A percentile compares a stretch with the other conserved stretches of the same genome.
Evolutionary conservation across 345 rosid genomes (phyloP).

Genomic region (Geranium rotundifolium): DNA sequence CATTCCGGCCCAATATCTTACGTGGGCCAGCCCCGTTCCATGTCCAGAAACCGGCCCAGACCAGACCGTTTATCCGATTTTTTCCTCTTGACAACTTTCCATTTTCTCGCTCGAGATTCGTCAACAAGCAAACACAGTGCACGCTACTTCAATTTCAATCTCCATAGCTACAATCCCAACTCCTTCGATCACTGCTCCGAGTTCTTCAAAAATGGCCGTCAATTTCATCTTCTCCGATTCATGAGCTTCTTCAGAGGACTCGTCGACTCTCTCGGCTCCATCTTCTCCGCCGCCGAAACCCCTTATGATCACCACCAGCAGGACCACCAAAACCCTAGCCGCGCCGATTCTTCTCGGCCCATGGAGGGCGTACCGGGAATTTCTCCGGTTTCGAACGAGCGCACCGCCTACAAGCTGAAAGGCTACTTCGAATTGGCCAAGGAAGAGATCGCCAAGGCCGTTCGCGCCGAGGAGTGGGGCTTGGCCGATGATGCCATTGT

Average conservation of each 20-base stretch:
- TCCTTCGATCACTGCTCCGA: not conserved
- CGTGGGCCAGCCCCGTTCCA: no score
- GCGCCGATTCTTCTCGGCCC: constrained; percentile 12
- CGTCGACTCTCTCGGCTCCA: constrained; percentile 53
- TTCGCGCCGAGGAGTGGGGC: constrained; percentile 92
- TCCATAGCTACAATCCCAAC: not conserved
- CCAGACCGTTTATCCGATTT: no score
- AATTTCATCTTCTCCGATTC: not conserved
- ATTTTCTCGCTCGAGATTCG: not conserved
- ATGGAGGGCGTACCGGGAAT: constrained; percentile 43
- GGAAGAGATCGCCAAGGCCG: constrained; percentile 69
- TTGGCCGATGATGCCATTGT: constrained; percentile 60
- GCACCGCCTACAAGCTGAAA: constrained; percentile 77
- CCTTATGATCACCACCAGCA: constrained; percentile 14
- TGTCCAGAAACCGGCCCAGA: no score
- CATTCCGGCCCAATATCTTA: no score
- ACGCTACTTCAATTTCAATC: not conserved
- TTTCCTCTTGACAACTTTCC: no score
- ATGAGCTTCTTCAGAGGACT: constrained; percentile 60
- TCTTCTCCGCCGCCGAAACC: constrained; percentile 25
- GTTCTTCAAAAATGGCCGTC: not conserved
- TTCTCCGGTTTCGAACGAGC: constrained; percentile 45
- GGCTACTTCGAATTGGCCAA: constrained; percentile 83
- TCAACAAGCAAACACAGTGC: not conserved
- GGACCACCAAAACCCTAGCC: constrained; percentile 19